Evolutionary conservation across 371 early-diverging fungal species (phyloP), one percentile per base, ranked within the genome.

Genomic region (Actinomortierella wolfii): DNA sequence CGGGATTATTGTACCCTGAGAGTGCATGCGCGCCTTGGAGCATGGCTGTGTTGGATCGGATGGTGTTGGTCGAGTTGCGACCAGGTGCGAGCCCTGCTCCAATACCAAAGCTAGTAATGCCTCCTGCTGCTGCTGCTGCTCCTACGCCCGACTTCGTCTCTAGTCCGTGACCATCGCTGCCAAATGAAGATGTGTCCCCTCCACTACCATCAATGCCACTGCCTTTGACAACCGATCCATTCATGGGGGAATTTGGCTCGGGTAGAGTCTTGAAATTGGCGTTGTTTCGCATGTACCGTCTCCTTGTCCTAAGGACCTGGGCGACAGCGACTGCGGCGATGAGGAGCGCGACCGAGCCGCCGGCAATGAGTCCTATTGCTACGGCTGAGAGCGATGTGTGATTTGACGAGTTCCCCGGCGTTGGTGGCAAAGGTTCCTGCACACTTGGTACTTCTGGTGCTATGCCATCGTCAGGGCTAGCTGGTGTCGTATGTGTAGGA

Each of bases 311-410:
- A 26, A 51, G 41, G 49, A 69, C 45, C 2, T 64, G 57, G 7
- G 43, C 53, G 2, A 69, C 3, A 2, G 70, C 64, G 15, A 60
- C 26, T 18, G 64, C 29, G 4, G 70, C 70, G n/a, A 69, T 54
- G 21, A 69, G 7, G 13, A 69, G 40, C 5, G 64, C 54, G 8
- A 26, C 50, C 29, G 56, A 52, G 34, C 70, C 70, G 14, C 59
- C 70, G 17, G 64, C 59, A 18, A 69, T 69, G 18, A 69, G 51
- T 6, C 64, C 64, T 25, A 69, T 59, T 45, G 64, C 70, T 17
- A 69, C 64, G 4, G 70, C 60, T 34, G 70, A 69, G 4, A 69
- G 42, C 1, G 60, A 14, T 4, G 34, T 34, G 7, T 34, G 34
- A 23, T 18, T 28, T 0, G 49, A 29, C n/a, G 49, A 34, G 34